A percentile compares a stretch with the other conserved stretches of the same genome.
phyloP scores from a whole-genome alignment of 805 yeast genomes.

The Saturnispora besseyi region DNA sequence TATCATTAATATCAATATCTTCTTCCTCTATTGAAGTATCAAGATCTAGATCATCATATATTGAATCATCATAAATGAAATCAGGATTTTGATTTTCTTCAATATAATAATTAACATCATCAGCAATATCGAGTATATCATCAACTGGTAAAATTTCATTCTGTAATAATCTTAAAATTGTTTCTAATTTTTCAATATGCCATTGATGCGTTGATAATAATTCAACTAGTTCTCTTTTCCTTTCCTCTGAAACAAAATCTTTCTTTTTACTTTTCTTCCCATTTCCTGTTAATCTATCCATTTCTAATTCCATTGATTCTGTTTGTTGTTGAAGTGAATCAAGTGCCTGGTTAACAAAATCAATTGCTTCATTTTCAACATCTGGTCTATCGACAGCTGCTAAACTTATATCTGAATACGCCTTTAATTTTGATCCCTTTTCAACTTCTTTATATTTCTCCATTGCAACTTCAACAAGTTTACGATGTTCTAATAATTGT shows the following conservation, averaged over 20 bases:
- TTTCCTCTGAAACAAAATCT: conserved; percentile 34
- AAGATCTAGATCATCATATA: conserved; percentile 80
- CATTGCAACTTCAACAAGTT: conserved; percentile 40
- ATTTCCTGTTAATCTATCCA: conserved; percentile 39
- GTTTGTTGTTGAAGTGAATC: conserved; percentile 77
- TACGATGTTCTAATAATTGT: conserved; percentile 38
- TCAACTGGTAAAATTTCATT: conserved; percentile 74
- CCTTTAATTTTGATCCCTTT: conserved; percentile 47
- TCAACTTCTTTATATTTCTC: conserved; percentile 54
- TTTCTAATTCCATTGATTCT: conserved; percentile 68
- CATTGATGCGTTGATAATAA: conserved; percentile 64
- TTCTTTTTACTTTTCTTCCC: conserved; percentile 46
- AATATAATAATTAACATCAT: conserved; percentile 86
- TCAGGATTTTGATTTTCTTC: conserved; percentile 92
- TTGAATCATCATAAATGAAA: conserved; percentile 87
- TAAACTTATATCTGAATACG: conserved; percentile 49
- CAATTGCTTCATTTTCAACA: conserved; percentile 63
- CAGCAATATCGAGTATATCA: conserved; percentile 64
- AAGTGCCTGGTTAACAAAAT: conserved; percentile 58
- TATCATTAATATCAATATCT: conserved; percentile 23
- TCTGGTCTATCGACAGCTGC: conserved; percentile 47
- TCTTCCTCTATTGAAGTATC: conserved; percentile 33
- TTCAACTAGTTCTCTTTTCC: conserved; percentile 52
- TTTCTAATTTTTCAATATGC: conserved; percentile 75
- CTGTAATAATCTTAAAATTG: conserved; percentile 64